These are phyloP conservation scores for Eucalyptus tenuipes DNA, from an alignment of 345 rosid species.

Conservation along the genomic window DNA sequence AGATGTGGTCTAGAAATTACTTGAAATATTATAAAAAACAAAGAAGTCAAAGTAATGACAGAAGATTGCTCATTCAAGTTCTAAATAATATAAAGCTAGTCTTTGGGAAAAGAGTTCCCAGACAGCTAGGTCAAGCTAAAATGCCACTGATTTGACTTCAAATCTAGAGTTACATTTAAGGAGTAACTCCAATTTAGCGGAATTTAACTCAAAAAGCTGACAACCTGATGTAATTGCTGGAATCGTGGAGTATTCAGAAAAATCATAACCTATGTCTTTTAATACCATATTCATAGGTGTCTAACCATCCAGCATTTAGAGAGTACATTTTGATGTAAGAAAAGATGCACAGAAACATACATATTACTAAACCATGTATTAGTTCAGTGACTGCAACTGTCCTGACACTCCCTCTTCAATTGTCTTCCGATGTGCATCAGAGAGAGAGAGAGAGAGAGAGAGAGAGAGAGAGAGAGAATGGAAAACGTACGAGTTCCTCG, in stretches of 20 bases:
- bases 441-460: background rate
- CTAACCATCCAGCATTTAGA: background rate
- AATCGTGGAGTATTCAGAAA: background rate
- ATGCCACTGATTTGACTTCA: background rate
- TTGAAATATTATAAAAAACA: background rate
- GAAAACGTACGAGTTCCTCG: conserved; percentile 30
- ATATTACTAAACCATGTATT: background rate
- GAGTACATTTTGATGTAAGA: background rate
- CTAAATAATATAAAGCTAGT: background rate
- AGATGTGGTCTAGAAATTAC: background rate
- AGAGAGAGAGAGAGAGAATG: background rate
- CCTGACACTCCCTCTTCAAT: background rate
- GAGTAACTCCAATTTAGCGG: background rate
- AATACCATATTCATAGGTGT: background rate
- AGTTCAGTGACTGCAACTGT: background rate
- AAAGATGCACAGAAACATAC: background rate
- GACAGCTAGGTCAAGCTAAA: background rate
- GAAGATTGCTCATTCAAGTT: background rate
- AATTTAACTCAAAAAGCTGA: background rate
- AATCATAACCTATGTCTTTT: background rate
- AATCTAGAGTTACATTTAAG: background rate
- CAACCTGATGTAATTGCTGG: background rate
- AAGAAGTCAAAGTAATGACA: background rate
- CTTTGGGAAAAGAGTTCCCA: background rate
- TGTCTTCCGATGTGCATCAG: background rate